These are phyloP conservation scores for Actinidia arguta DNA, from an alignment of 179 eudicot genomes.

Conservation along the genomic window DNA sequence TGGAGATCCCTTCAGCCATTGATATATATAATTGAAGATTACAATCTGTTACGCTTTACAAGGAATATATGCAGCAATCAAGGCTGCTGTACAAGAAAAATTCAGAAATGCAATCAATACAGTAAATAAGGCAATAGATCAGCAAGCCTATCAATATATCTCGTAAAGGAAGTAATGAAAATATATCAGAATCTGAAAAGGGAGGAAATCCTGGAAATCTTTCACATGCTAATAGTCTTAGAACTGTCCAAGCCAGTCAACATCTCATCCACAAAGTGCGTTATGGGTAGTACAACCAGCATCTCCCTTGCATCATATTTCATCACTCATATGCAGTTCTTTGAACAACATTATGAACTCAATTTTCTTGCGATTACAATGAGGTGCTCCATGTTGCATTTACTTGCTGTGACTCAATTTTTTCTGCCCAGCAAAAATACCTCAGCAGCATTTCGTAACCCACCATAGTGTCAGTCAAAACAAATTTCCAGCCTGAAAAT, in stretches of 20 bases:
- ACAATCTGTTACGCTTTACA: too few relatives aligned
- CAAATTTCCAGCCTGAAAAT: conserved; percentile 85
- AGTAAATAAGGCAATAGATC: too few relatives aligned
- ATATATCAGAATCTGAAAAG: too few relatives aligned
- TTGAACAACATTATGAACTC: background rate
- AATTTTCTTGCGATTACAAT: background rate
- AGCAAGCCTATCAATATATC: too few relatives aligned
- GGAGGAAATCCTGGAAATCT: too few relatives aligned
- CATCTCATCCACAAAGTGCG: conserved; percentile 83
- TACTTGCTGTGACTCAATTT: conserved; percentile 90
- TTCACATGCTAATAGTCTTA: conserved; percentile 47
- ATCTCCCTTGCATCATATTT: conserved; percentile 60
- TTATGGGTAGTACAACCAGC: conserved; percentile 78
- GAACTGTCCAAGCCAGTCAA: conserved; percentile 62
- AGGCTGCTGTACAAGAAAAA: too few relatives aligned
- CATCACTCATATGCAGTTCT: background rate
- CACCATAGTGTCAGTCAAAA: conserved; percentile 84
- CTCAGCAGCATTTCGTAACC: conserved; percentile 85
- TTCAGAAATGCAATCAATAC: too few relatives aligned
- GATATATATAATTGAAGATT: too few relatives aligned
- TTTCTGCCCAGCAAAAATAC: conserved; percentile 86
- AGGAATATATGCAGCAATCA: too few relatives aligned
- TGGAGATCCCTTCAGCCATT: too few relatives aligned
- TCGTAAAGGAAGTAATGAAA: too few relatives aligned
- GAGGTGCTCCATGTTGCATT: background rate